These are phyloP conservation scores for Pseudogymnoascus sp. DNA, from an alignment of 2,329 filamentous ascomycete genomes.

Conservation along the genomic window DNA sequence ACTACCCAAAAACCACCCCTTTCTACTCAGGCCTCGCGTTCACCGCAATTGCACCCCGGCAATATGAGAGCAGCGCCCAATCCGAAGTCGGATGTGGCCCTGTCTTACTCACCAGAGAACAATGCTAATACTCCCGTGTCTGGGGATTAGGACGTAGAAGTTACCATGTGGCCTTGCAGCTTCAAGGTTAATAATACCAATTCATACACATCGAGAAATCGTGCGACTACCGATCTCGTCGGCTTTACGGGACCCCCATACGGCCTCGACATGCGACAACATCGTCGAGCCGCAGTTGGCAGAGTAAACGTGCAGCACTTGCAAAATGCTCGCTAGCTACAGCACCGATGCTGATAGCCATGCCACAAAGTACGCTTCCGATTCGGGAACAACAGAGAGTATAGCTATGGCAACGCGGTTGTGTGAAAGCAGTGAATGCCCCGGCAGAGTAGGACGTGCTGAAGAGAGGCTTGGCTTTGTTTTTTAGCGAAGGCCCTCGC, in stretches of 20 bases:
- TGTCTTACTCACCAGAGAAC: background rate
- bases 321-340: background rate
- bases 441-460: background rate
- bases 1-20: background rate
- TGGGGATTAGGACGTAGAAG: constrained; percentile 7
- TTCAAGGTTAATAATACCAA: background rate
- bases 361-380: background rate
- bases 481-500: background rate
- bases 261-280: background rate
- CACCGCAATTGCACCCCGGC: background rate
- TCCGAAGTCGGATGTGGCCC: constrained; percentile 6
- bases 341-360: background rate
- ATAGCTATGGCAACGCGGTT: background rate
- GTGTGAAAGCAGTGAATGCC: background rate
- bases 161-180: constrained; percentile 1
- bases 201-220: background rate
- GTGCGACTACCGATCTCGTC: background rate
- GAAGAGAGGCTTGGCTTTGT: background rate
- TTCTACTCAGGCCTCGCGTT: background rate
- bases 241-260: background rate
- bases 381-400: background rate
- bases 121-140: constrained; percentile 2
- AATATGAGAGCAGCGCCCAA: background rate
- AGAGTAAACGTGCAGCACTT: background rate
- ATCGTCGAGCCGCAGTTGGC: background rate